Evolutionary conservation across 1,284 basidiomycete species (phyloP), one percentile per base, ranked within the genome.

Genomic region (Trichosporon ovoides): DNA sequence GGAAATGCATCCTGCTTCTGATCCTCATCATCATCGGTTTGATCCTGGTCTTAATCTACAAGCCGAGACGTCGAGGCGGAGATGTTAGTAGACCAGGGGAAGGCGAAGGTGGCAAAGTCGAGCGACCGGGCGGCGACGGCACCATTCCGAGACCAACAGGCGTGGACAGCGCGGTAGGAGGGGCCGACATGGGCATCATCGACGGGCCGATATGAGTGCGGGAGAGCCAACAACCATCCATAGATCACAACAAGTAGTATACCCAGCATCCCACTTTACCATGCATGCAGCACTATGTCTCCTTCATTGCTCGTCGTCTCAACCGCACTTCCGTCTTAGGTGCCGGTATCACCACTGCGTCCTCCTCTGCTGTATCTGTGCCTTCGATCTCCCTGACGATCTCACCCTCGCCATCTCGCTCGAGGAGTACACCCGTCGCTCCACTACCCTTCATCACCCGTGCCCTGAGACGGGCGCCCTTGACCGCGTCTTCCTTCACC

Each of bases 1-100:
- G 94, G 73, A 87, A 88, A 76, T 91, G 92, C 75, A 98, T 98
- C 62, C 87, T 98, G 70, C 83, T 98, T 35, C 83, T 99, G 36
- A 66, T 96, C 34, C 82, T 98, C 49, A 84, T 93, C 71, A 95
- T 97, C 69, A 83, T 93, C 67, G 90, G 89, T 11, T 82, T 93
- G 59, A 82, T 80, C 50, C 68, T 79, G 52, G 67, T 78, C 28
- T 57, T 79, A 19, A 72, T 79, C 28, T 79, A 78, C 68, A 78
- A 78, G 66, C 77, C 77, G 6, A 59, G 68, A n/a, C 38, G 3
- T 55, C 53, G 24, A 48, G 43, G 38, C 2, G 20, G 38, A 11
- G 43, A 16, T n/a, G n/a, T 14, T 4, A 22, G 16, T 7, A 4
- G 37, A 4, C 38, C 14, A 7, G 43, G 43, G 2, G 43, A 31